phyloP scores from a whole-genome alignment of 208 protist genomes.

The Borovskyia barvae region DNA sequence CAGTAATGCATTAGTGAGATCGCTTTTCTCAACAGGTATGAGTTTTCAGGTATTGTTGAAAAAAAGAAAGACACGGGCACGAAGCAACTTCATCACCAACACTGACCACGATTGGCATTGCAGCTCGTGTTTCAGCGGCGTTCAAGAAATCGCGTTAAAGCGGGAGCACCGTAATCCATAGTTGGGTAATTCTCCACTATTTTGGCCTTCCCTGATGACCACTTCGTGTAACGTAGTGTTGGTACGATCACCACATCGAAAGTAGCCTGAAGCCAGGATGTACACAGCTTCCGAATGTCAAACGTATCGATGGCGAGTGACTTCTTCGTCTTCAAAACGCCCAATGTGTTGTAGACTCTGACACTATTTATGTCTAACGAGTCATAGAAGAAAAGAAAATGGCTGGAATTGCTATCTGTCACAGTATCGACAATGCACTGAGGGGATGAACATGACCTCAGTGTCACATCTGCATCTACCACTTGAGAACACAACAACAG shows the following conservation, averaged over 20 bases:
- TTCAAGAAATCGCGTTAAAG: constrained; percentile 13
- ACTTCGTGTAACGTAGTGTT: constrained; percentile 5
- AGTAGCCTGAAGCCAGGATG: constrained; percentile 15
- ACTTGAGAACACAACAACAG: not conserved
- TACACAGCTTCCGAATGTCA: constrained; percentile 14
- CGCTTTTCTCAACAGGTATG: too few relatives aligned
- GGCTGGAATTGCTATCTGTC: constrained; percentile 9
- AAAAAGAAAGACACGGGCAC: too few relatives aligned
- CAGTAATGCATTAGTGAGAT: too few relatives aligned
- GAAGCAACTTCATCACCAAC: too few relatives aligned
- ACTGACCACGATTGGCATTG: too few relatives aligned
- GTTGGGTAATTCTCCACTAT: constrained; percentile 3
- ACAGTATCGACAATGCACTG: constrained; percentile 1
- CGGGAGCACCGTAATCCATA: constrained; percentile 13
- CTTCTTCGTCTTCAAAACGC: not conserved
- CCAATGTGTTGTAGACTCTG: constrained; percentile 25
- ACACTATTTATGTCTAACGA: constrained; percentile 29
- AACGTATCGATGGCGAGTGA: constrained; percentile 7
- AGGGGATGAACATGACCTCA: constrained; percentile 5
- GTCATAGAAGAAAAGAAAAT: constrained; percentile 32
- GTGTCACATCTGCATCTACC: constrained; percentile 6
- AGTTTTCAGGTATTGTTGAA: too few relatives aligned
- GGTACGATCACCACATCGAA: constrained; percentile 22
- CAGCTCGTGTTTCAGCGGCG: too few relatives aligned
- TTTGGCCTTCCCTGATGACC: constrained; percentile 5